Percentiles rank a stretch among this genome's conserved stretches.
Evolutionary conservation across 1,284 basidiomycete species (phyloP).

Genomic region (Microbotryomycetes sp.): DNA sequence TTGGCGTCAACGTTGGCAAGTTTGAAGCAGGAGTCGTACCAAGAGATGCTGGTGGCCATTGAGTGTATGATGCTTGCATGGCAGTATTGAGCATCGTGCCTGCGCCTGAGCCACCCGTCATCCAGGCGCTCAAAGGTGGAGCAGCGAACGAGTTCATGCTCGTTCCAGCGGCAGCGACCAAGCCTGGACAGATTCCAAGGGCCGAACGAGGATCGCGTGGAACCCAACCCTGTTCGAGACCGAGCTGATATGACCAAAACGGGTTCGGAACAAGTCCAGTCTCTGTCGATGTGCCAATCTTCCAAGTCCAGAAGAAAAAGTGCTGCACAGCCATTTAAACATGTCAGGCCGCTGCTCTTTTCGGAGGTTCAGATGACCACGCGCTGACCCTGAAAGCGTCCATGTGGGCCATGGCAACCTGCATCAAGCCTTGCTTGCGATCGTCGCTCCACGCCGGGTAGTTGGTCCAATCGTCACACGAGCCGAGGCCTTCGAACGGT

Average conservation of each 20-base stretch:
- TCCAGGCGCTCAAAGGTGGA: conserved; percentile 57
- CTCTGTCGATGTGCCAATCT: conserved; percentile 32
- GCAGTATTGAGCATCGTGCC: conserved; percentile 41
- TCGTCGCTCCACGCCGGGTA: conserved; percentile 55
- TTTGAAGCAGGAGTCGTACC: conserved; percentile 37
- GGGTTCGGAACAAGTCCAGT: conserved; percentile 64
- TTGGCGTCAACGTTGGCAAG: conserved; percentile 51
- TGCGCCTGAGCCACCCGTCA: conserved; percentile 66
- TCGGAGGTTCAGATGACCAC: background rate
- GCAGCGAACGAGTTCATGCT: conserved; percentile 35
- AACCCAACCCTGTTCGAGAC: conserved; percentile 69
- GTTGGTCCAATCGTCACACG: conserved; percentile 42
- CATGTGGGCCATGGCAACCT: conserved; percentile 71
- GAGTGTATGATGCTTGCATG: conserved; percentile 18
- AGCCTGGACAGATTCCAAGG: conserved; percentile 50
- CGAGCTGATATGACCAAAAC: conserved; percentile 48
- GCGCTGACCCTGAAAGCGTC: conserved; percentile 46
- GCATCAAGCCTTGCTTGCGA: conserved; percentile 55
- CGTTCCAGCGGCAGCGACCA: conserved; percentile 44
- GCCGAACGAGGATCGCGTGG: conserved; percentile 68
- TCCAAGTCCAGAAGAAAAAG: conserved; percentile 89
- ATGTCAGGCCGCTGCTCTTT: no score
- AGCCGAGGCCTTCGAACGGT: conserved; percentile 11
- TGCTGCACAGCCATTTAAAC: no score
- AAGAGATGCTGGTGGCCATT: conserved; percentile 30